Evolutionary conservation across 129 eudicot genomes (phyloP).

Genomic region (Dittrichia graveolens): DNA sequence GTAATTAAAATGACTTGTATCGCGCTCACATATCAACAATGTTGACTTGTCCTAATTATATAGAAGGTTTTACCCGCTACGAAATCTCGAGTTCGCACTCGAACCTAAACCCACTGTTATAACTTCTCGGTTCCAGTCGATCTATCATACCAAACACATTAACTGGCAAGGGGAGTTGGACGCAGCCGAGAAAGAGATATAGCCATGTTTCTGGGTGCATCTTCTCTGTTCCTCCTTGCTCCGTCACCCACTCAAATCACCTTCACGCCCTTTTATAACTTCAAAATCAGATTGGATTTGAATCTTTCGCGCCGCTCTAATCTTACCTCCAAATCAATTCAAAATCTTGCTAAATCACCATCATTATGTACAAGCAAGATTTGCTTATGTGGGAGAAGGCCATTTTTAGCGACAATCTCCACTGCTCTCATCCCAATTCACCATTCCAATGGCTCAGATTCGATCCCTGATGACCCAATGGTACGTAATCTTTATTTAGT

Average conservation of each 20-base stretch:
- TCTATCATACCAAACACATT: too few relatives aligned
- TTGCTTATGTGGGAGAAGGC: constrained; percentile 72
- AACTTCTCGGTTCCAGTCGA: too few relatives aligned
- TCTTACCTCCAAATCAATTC: constrained; percentile 17
- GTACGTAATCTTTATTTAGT: constrained; percentile 29
- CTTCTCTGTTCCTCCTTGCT: constrained; percentile 14
- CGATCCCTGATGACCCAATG: constrained; percentile 39
- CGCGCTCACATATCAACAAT: too few relatives aligned
- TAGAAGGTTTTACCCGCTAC: too few relatives aligned
- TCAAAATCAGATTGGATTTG: constrained; percentile 15
- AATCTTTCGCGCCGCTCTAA: not conserved
- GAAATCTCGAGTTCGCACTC: too few relatives aligned
- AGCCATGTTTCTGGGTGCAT: constrained; percentile 19
- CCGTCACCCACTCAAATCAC: constrained; percentile 15
- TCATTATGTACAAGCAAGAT: constrained; percentile 14
- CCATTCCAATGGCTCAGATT: constrained; percentile 45
- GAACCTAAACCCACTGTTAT: too few relatives aligned
- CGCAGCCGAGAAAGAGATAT: too few relatives aligned
- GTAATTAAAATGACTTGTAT: too few relatives aligned
- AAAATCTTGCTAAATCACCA: constrained; percentile 22
- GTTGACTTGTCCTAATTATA: too few relatives aligned
- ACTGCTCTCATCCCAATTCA: constrained; percentile 44
- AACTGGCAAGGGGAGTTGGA: too few relatives aligned
- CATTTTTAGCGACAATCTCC: constrained; percentile 50
- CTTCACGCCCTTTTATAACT: constrained; percentile 15